Base-by-base conservation (phyloP, 2,329 filamentous ascomycete species). In the Davidsoniella eucalypti region DNA sequence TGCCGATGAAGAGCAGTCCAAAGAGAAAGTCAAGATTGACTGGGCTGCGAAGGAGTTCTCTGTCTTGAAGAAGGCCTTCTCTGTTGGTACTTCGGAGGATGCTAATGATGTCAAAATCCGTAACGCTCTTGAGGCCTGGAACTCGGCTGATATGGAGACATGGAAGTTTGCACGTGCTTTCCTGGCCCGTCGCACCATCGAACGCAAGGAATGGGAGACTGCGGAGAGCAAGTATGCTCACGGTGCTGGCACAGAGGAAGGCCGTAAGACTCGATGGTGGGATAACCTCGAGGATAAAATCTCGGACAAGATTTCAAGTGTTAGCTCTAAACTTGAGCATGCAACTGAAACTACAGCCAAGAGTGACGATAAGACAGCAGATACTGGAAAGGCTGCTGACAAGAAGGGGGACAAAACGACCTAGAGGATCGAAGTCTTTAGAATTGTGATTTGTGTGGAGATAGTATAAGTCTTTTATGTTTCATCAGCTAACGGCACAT, bases 141-240 rank as follows among this genome's bases (percentile, higher is more conserved):
- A 77, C 60, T 61, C 87, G 55, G 82, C 78, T 0, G 84, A 90
- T 58, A 80, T 79, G 1, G 84, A 90, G 63, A 78, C 78, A 1
- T 90, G 84, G 84, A 76, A 75, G 58, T 88, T 88, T 59, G 72
- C 79, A 4, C 68, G 79, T 37, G 82, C 84, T 0, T 86, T 75
- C 55, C 66, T 78, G 47, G 82, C 81, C 16, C 66, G 82, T 37
- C 67, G 73, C 40, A 65, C 70, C 23, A 68, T 81, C 43, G 82
- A 87, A 67, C 67, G 82, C 51, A 61, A 68, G 56, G 69, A 73
- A 58, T 88, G 82, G 81, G 80, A 85, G 60, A 73, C 80, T 54
- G 75, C 82, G 54, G 81, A 86, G 65, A 71, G 71, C 55, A 72
- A 69, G 56, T 86, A 75, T 60, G 74, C 71, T 1, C 76, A 75